phyloP scores from a whole-genome alignment of 108 stramenopile genomes.

The Nitzschia palea region DNA sequence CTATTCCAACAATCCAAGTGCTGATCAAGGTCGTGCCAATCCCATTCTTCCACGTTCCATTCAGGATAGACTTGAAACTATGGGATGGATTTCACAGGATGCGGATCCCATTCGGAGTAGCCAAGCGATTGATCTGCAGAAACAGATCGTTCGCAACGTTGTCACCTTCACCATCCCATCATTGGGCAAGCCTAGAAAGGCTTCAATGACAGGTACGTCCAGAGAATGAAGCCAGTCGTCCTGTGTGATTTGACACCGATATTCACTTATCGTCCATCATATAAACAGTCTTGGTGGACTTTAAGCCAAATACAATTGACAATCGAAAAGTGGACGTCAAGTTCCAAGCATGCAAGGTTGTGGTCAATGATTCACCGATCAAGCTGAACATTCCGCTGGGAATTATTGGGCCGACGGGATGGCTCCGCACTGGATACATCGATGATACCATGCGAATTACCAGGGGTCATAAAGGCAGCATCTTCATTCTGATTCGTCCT shows the following conservation, averaged over 20 bases:
- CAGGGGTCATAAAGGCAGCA: slow-evolving; percentile 82
- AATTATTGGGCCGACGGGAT: slow-evolving; percentile 68
- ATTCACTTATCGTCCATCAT: not conserved
- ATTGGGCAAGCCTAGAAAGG: slow-evolving; percentile 10
- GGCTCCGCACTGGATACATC: slow-evolving; percentile 72
- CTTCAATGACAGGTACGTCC: slow-evolving; percentile 34
- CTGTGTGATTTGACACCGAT: not conserved
- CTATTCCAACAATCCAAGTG: slow-evolving; percentile 73
- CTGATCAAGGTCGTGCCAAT: slow-evolving; percentile 46
- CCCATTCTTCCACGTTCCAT: slow-evolving; percentile 62
- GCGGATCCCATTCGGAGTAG: slow-evolving; percentile 50
- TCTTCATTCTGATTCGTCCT: slow-evolving; percentile 73
- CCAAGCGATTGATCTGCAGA: slow-evolving; percentile 72
- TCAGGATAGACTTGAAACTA: slow-evolving; percentile 65
- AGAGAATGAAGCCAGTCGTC: not conserved
- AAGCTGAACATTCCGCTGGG: slow-evolving; percentile 63
- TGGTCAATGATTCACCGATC: slow-evolving; percentile 46
- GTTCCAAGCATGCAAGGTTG: slow-evolving; percentile 65
- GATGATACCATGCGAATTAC: slow-evolving; percentile 80
- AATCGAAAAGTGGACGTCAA: slow-evolving; percentile 73
- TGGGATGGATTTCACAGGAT: slow-evolving; percentile 46
- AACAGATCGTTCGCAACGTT: slow-evolving; percentile 66
- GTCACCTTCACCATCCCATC: slow-evolving; percentile 51
- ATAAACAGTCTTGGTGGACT: slow-evolving; percentile 46
- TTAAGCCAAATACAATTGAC: slow-evolving; percentile 51